Conservation (phyloP, 2,329 filamentous ascomycete genomes). For the Aquanectria penicillioides region DNA sequence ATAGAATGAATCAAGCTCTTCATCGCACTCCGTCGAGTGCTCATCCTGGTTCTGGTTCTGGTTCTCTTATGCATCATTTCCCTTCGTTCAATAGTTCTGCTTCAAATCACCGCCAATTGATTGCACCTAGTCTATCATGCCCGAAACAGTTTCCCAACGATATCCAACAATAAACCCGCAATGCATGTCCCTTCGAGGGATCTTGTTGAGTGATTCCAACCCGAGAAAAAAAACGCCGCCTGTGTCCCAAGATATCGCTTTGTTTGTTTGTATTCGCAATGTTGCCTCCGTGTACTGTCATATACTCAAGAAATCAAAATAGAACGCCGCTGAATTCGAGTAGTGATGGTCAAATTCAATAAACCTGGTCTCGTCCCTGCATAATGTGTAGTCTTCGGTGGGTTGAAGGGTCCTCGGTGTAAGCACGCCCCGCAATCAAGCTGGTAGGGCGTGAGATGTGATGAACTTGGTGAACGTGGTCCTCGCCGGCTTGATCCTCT, state of each 20-base stretch:
- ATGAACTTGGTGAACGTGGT: slow-evolving; percentile 33
- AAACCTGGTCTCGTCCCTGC: slow-evolving; percentile 37
- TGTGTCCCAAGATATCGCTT: slow-evolving; percentile 21
- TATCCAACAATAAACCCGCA: too few relatives aligned
- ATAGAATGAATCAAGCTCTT: slow-evolving; percentile 7
- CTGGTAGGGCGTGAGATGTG: slow-evolving; percentile 39
- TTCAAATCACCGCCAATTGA: slow-evolving; percentile 10
- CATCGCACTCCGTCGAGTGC: slow-evolving; percentile 15
- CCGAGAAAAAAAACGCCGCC: slow-evolving; percentile 39
- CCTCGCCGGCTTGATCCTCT: slow-evolving; percentile 43
- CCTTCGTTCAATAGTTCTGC: slow-evolving; percentile 11
- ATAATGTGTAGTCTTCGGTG: slow-evolving; percentile 33
- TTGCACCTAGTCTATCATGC: slow-evolving; percentile 35
- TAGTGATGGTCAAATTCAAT: slow-evolving; percentile 7
- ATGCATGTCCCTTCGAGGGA: too few relatives aligned
- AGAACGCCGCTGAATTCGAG: not conserved
- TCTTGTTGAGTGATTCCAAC: too few relatives aligned
- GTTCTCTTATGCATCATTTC: slow-evolving; percentile 19
- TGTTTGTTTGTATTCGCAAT: slow-evolving; percentile 24
- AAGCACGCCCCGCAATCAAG: slow-evolving; percentile 35
- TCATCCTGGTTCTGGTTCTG: slow-evolving; percentile 20
- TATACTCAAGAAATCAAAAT: slow-evolving; percentile 11
- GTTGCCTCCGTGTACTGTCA: slow-evolving; percentile 4
- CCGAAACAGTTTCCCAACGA: too few relatives aligned
- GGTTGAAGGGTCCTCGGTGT: slow-evolving; percentile 37